phyloP scores from a whole-genome alignment of 2,329 filamentous ascomycete genomes.

The Alternaria consortialis region DNA sequence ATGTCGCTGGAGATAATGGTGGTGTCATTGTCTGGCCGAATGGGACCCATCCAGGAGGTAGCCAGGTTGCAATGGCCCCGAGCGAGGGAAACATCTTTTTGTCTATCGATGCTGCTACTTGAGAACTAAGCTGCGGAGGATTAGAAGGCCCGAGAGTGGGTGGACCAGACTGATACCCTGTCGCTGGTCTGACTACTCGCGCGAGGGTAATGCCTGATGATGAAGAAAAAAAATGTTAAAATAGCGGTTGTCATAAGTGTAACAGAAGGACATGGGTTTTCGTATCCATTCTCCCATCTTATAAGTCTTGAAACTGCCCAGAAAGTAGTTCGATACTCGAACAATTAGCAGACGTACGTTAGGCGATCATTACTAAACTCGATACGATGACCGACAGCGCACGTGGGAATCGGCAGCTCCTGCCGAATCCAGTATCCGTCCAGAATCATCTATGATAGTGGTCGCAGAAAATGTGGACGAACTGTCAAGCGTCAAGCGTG shows the following conservation, averaged over 20 bases:
- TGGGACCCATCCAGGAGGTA: conserved; percentile 35
- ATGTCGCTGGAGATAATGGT: conserved; percentile 29
- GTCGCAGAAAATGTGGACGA: conserved; percentile 18
- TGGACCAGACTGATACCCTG: not conserved
- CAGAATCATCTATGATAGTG: conserved; percentile 28
- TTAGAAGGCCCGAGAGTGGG: not conserved
- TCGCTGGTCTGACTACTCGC: not conserved
- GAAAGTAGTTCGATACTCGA: not conserved
- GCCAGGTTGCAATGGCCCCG: conserved; percentile 29
- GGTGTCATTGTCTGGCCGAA: conserved; percentile 35
- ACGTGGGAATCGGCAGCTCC: conserved; percentile 20
- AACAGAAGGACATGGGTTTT: not conserved
- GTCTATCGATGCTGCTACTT: conserved; percentile 15
- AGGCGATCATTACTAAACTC: conserved; percentile 15
- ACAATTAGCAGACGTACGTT: not conserved
- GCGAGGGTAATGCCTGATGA: not conserved
- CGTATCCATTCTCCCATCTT: not conserved
- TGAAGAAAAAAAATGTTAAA: not conserved
- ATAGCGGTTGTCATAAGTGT: not conserved
- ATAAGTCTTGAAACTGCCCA: not conserved
- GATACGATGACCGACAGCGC: not conserved
- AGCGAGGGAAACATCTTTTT: conserved; percentile 37
- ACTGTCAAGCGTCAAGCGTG: conserved; percentile 13
- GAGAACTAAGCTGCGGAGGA: not conserved
- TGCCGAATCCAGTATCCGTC: conserved; percentile 30